A percentile compares a stretch with the other conserved stretches of the same genome.
Conservation (phyloP, 164 flowering plant genomes). For the Cinnamomum micranthum region DNA sequence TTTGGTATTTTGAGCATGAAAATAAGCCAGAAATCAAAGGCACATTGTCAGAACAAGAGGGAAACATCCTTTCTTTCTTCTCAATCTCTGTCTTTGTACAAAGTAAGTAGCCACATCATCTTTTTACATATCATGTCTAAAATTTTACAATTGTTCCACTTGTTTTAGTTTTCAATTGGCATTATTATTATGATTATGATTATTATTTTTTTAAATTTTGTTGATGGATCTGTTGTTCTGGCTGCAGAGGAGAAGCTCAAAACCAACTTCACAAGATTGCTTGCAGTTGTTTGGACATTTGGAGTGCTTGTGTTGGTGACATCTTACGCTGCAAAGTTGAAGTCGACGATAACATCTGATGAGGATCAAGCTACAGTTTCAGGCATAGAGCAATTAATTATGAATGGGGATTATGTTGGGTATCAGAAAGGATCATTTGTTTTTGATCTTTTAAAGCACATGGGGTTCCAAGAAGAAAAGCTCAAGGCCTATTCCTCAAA, state of each 20-base stretch:
- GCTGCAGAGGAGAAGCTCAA: slow-evolving; percentile 2
- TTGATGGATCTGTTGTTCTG: neutral
- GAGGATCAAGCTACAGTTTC: too few relatives aligned
- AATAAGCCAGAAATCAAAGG: neutral
- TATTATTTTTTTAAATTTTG: neutral
- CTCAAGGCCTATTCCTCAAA: too few relatives aligned
- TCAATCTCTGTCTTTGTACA: neutral
- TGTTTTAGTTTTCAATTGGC: too few relatives aligned
- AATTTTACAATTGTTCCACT: too few relatives aligned
- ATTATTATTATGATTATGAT: too few relatives aligned
- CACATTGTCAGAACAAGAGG: neutral
- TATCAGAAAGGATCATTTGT: too few relatives aligned
- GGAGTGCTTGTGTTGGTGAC: neutral
- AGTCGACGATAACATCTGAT: slow-evolving; percentile 5
- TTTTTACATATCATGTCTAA: too few relatives aligned
- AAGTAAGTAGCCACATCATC: slow-evolving; percentile 7
- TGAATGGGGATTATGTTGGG: too few relatives aligned
- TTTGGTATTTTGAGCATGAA: slow-evolving; percentile 9
- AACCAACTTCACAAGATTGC: slow-evolving; percentile 3
- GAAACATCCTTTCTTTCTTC: neutral
- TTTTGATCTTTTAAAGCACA: too few relatives aligned
- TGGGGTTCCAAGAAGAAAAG: too few relatives aligned
- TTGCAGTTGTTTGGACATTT: neutral
- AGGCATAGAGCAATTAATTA: neutral
- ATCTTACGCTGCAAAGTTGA: slow-evolving; percentile 7